Evolutionary conservation across 495 filamentous ascomycete species (phyloP), one percentile per base, ranked within the genome.

Genomic region (Penicillium ochrochloron): DNA sequence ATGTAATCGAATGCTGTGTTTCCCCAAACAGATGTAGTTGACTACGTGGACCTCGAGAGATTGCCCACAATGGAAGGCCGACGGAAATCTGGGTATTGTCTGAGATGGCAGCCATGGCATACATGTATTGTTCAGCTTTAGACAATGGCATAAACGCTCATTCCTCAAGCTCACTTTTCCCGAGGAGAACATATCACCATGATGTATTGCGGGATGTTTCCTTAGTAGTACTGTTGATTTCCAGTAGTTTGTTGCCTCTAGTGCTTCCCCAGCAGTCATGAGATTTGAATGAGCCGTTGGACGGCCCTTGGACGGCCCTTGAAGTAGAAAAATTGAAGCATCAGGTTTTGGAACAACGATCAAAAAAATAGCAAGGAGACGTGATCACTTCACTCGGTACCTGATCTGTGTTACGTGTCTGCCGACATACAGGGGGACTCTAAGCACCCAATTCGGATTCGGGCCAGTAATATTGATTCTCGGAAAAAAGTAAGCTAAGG

Each of bases 331-430:
- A 33, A 10, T 8, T 31, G 39, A 25, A 17, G 15, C 14, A 14
- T 35, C 23, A 10, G 8, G 5, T 23, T 7, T 10, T 37, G n/a
- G 37, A 12, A 17, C 19, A 3, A 14, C 33, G 31, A 35, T 56
- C 0, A 27, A 23, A 3, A 12, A 15, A 12, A 5, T 17, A 15
- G 3, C n/a, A 42, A n/a, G 34, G 21, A 29, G 14, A 4, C 4
- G 4, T 27, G 52, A 46, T 25, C 53, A 54, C 62, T 52, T 66
- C 61, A 61, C 57, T 70, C 63, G 57, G 66, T 71, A 69, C 70
- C 70, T 71, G 68, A 73, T 66, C 50, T 60, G 68, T 73, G 56
- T 57, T 44, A 73, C 70, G 56, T 64, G 50, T 46, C 58, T 51
- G 35, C 41, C 51, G 56, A 57, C 7, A 59, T 53, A 12, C 57